Conservation (phyloP, 306 rosid genomes). For the Gillenia trifoliata region DNA sequence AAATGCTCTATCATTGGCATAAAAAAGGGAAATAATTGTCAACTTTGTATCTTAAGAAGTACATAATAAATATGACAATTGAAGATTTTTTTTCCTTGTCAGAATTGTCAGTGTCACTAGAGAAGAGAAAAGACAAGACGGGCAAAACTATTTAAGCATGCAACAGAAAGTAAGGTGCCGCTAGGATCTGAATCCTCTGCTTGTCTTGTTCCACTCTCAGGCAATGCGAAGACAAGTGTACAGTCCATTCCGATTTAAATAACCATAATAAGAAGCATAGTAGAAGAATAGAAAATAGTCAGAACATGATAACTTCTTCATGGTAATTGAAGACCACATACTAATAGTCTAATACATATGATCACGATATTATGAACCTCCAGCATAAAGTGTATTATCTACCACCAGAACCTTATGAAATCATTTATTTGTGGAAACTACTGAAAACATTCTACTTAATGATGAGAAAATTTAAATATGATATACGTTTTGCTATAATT, state of each 20-base stretch:
- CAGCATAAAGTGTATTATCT: neutral
- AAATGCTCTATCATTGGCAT: neutral
- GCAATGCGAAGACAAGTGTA: neutral
- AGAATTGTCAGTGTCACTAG: neutral
- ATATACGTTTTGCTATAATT: neutral
- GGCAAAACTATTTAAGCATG: neutral
- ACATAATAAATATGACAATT: neutral
- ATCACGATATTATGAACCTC: neutral
- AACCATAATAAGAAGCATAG: neutral
- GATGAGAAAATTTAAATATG: neutral
- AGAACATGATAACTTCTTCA: neutral
- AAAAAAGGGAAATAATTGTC: neutral
- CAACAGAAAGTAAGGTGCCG: neutral
- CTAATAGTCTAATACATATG: neutral
- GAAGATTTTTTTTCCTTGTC: neutral
- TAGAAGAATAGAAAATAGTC: neutral
- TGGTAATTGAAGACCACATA: neutral
- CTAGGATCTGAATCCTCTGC: neutral
- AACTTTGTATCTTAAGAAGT: neutral
- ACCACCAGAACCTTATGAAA: neutral
- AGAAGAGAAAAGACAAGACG: neutral
- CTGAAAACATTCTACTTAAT: neutral
- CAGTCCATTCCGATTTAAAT: neutral
- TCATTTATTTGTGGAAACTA: neutral
- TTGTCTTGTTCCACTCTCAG: neutral